Evolutionary conservation across 83 land plant genomes (phyloP).

Genomic region (Picea abies): DNA sequence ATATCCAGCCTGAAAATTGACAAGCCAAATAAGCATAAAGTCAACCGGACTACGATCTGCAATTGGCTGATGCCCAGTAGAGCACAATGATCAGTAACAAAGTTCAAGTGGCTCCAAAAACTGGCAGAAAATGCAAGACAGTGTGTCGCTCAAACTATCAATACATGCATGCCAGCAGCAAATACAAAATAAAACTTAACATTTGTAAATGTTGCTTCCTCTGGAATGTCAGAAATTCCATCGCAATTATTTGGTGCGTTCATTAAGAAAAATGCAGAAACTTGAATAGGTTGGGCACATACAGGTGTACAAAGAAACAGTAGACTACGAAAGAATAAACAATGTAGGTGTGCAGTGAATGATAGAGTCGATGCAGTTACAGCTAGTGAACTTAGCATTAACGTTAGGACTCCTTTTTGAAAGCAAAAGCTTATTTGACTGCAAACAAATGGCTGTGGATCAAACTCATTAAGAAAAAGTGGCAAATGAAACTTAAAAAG

Average conservation of each 20-base stretch:
- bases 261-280: constrained; percentile 22
- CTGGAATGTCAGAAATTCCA: constrained; percentile 77
- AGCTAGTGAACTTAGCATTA: not conserved
- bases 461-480: not conserved
- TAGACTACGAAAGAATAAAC: no score
- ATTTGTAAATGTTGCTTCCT: constrained; percentile 56
- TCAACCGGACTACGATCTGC: no score
- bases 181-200: constrained; percentile 9
- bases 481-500: no score
- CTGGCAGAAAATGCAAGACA: constrained; percentile 23
- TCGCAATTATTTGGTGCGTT: constrained; percentile 60
- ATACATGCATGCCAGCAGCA: not conserved
- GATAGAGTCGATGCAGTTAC: not conserved
- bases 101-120: constrained; percentile 86
- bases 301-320: not conserved
- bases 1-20: no score
- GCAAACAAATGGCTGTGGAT: not conserved
- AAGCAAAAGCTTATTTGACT: not conserved
- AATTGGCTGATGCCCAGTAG: no score
- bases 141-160: not conserved
- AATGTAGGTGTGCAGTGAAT: not conserved
- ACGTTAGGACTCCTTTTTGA: not conserved
- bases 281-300: not conserved
- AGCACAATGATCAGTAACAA: constrained; percentile 20
- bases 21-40: no score